phyloP scores from a whole-genome alignment of 2,329 filamentous ascomycete genomes.

The Stemphylium vesicarium region DNA sequence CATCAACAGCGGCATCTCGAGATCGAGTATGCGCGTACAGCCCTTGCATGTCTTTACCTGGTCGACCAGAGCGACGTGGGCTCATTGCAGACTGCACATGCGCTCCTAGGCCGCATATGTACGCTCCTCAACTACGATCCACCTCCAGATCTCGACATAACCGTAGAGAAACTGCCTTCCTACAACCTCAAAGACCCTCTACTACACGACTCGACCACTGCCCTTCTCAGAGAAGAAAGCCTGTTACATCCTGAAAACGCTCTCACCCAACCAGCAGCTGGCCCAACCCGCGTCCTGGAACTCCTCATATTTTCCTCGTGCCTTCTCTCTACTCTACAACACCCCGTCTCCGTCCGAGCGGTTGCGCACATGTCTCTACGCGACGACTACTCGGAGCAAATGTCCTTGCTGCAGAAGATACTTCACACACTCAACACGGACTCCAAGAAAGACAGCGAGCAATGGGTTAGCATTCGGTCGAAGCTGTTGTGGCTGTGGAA shows the following conservation, averaged over 20 bases:
- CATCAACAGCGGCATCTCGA: slow-evolving; percentile 66
- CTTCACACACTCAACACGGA: slow-evolving; percentile 61
- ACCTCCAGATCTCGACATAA: slow-evolving; percentile 55
- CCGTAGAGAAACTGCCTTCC: slow-evolving; percentile 52
- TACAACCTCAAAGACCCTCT: slow-evolving; percentile 47
- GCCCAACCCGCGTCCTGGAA: slow-evolving; percentile 66
- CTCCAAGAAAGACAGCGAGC: slow-evolving; percentile 65
- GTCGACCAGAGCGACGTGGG: slow-evolving; percentile 65
- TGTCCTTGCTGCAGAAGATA: slow-evolving; percentile 63
- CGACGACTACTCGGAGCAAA: slow-evolving; percentile 69
- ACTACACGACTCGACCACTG: slow-evolving; percentile 38
- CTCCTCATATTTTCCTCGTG: slow-evolving; percentile 63
- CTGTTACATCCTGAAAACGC: slow-evolving; percentile 67
- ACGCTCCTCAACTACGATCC: slow-evolving; percentile 66
- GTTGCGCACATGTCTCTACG: slow-evolving; percentile 68
- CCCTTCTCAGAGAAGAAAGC: slow-evolving; percentile 49
- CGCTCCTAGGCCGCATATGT: slow-evolving; percentile 65
- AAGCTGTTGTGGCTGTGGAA: slow-evolving; percentile 75
- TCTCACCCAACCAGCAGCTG: slow-evolving; percentile 66
- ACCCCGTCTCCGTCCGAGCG: slow-evolving; percentile 50
- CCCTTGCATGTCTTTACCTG: slow-evolving; percentile 71
- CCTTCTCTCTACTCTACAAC: slow-evolving; percentile 51
- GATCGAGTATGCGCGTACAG: slow-evolving; percentile 69
- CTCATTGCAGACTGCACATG: slow-evolving; percentile 66
- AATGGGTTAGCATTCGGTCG: slow-evolving; percentile 59